Percentiles rank a stretch among this genome's conserved stretches.
phyloP scores from a whole-genome alignment of 768 basidiomycete genomes.

The Tulasnella sp. region DNA sequence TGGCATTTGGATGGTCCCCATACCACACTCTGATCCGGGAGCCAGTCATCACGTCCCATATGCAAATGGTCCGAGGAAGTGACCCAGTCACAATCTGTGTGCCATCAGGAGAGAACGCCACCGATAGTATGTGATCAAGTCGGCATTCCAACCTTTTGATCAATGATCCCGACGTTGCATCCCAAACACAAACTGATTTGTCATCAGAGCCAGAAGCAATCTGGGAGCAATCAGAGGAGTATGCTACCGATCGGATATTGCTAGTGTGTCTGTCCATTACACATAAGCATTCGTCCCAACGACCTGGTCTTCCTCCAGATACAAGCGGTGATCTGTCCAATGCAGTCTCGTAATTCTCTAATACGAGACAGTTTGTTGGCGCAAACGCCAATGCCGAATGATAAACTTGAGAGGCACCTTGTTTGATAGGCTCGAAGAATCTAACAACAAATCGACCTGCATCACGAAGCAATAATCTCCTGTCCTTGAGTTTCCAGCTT shows the following conservation, averaged over 20 bases:
- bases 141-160: neutral
- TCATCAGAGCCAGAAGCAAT: constrained; percentile 8
- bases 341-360: neutral
- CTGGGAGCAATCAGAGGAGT: neutral
- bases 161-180: neutral
- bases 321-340: no score
- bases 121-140: neutral
- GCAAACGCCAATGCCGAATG: neutral
- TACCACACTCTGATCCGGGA: neutral
- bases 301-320: no score
- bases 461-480: no score
- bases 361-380: neutral
- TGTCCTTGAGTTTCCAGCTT: no score
- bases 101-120: constrained; percentile 14
- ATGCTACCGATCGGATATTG: neutral
- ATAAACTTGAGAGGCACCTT: neutral
- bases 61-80: neutral
- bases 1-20: neutral
- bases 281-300: constrained; percentile 5
- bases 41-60: constrained; percentile 8
- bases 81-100: constrained; percentile 8
- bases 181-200: constrained; percentile 9
- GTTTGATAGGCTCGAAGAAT: neutral
- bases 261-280: neutral
- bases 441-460: neutral